Evolutionary conservation across 1,284 basidiomycete genomes (phyloP).

Genomic region (Ustilago curta): DNA sequence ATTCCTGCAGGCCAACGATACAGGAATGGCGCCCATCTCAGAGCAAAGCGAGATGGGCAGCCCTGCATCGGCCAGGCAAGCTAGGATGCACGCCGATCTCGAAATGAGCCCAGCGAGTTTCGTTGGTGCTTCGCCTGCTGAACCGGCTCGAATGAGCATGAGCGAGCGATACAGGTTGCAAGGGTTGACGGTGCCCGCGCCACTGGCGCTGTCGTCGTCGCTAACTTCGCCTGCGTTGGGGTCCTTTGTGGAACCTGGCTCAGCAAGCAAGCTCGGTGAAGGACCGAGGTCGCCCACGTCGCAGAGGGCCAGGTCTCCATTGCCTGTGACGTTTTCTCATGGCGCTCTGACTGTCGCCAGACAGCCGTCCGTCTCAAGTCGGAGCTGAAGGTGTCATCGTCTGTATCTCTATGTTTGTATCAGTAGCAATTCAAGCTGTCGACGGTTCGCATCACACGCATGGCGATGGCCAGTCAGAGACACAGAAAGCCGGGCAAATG

Average conservation of each 20-base stretch:
- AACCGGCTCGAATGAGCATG: constrained; percentile 37
- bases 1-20: constrained; percentile 22
- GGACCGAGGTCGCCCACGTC: constrained; percentile 15
- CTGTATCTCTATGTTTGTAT: background rate
- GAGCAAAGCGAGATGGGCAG: constrained; percentile 47
- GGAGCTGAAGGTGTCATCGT: background rate
- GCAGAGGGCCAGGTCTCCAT: constrained; percentile 13
- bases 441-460: background rate
- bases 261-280: constrained; percentile 16
- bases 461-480: background rate
- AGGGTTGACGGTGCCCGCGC: constrained; percentile 36
- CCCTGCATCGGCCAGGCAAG: constrained; percentile 18
- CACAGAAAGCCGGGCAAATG: background rate
- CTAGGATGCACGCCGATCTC: constrained; percentile 12
- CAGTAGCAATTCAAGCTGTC: background rate
- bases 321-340: constrained; percentile 22
- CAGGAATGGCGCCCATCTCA: constrained; percentile 43
- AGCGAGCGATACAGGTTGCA: constrained; percentile 40
- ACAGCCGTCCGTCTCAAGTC: constrained; percentile 15
- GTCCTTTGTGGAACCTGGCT: constrained; percentile 14
- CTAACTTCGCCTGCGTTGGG: constrained; percentile 23
- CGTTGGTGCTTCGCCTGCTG: constrained; percentile 9
- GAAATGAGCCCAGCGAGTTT: constrained; percentile 37
- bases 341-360: constrained; percentile 26
- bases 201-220: constrained; percentile 32